A percentile compares a stretch with the other conserved stretches of the same genome.
Evolutionary conservation across 2,329 filamentous ascomycete genomes (phyloP).

Genomic region (Neoarthrinium moseri): DNA sequence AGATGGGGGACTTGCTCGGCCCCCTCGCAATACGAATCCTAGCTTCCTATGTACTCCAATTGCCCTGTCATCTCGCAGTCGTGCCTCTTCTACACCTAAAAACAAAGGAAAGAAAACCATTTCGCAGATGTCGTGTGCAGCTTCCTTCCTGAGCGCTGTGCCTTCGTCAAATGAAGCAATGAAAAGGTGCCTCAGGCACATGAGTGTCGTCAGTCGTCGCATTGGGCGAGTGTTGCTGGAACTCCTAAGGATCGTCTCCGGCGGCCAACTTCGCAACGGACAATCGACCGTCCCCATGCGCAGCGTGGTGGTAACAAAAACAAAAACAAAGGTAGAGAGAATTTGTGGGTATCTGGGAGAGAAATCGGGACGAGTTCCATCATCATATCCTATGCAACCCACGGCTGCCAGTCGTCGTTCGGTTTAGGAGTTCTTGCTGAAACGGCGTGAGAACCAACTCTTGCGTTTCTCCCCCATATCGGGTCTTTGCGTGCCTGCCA

Average conservation of each 20-base stretch:
- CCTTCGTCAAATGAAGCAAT: too few relatives aligned
- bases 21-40: constrained; percentile 5
- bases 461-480: constrained; percentile 68
- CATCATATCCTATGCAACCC: not conserved
- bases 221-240: too few relatives aligned
- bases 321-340: not conserved
- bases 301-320: too few relatives aligned
- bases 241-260: too few relatives aligned
- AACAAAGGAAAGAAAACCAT: too few relatives aligned
- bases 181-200: too few relatives aligned
- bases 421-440: constrained; percentile 60
- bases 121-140: too few relatives aligned
- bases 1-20: too few relatives aligned
- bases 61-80: not conserved
- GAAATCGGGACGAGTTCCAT: constrained; percentile 1
- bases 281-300: too few relatives aligned
- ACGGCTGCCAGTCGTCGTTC: not conserved
- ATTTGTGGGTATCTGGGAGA: constrained; percentile 9
- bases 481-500: constrained; percentile 25
- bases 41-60: constrained; percentile 8
- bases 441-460: constrained; percentile 84
- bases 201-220: not conserved
- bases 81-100: not conserved
- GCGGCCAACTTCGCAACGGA: too few relatives aligned
- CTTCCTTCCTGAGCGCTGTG: too few relatives aligned